These are phyloP conservation scores for Xylaria venustula DNA, from an alignment of 495 filamentous ascomycete species.

Conservation along the genomic window DNA sequence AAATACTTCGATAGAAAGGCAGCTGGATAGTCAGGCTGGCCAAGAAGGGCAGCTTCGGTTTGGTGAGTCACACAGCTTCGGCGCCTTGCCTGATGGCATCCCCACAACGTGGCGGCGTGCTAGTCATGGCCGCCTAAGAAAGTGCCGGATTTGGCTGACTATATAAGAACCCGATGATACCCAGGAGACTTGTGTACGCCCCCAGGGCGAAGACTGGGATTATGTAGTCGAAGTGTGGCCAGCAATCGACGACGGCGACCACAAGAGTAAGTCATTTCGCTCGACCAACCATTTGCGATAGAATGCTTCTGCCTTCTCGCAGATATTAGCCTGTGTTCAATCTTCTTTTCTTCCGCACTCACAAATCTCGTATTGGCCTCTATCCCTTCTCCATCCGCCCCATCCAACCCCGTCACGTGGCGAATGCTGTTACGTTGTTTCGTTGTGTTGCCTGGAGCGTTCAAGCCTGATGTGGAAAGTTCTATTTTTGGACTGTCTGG, in stretches of 20 bases:
- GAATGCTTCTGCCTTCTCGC: not conserved
- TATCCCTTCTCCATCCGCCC: not conserved
- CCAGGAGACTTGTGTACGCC: not conserved
- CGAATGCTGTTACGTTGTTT: not conserved
- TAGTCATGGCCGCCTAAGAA: conserved; percentile 6
- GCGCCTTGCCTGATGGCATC: not conserved
- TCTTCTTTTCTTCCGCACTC: not conserved
- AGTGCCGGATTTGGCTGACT: not conserved
- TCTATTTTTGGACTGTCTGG: conserved; percentile 10
- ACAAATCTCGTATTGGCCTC: not conserved
- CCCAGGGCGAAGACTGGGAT: conserved; percentile 3
- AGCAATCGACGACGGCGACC: conserved; percentile 2
- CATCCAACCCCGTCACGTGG: conserved; percentile 7
- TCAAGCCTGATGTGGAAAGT: conserved; percentile 3
- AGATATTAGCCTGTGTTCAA: not conserved
- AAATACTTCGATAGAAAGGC: not conserved
- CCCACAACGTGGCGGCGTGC: not conserved
- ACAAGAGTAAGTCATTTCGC: not conserved
- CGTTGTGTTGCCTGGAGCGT: conserved; percentile 6
- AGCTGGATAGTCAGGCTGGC: not conserved
- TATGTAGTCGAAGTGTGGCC: conserved; percentile 14
- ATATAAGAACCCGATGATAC: conserved; percentile 8
- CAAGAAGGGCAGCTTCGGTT: not conserved
- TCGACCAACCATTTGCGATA: not conserved
- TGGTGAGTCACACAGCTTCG: conserved; percentile 6